phyloP scores from a whole-genome alignment of 1,284 basidiomycete genomes.

The Marasmius tenuissimus region DNA sequence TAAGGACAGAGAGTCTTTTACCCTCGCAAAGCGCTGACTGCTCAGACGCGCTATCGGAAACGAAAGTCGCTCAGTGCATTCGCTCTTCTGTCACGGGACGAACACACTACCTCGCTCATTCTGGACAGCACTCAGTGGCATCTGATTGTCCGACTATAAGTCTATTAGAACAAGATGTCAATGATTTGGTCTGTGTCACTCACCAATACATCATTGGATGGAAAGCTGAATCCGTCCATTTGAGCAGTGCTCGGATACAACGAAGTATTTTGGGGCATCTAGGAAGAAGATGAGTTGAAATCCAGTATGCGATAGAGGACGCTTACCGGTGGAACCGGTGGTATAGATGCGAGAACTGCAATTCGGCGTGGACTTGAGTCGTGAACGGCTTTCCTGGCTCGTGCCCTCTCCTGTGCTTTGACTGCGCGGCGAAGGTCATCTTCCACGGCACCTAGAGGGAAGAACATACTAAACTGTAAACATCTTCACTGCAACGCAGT shows the following conservation, averaged over 20 bases:
- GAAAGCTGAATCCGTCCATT: neutral
- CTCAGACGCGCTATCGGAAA: slow-evolving; percentile 4
- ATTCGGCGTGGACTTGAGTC: slow-evolving; percentile 1
- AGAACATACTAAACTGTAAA: neutral
- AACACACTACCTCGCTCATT: no score
- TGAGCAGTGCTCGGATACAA: neutral
- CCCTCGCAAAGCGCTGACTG: slow-evolving; percentile 3
- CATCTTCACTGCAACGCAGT: no score
- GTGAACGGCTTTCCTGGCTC: neutral
- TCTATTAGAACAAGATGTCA: no score
- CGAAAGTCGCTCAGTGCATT: no score
- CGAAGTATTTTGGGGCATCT: neutral
- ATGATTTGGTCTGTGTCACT: no score
- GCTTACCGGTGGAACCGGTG: neutral
- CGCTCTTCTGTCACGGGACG: no score
- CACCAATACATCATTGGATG: neutral
- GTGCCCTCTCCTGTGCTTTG: slow-evolving; percentile 7
- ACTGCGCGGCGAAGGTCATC: slow-evolving; percentile 5
- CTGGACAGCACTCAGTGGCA: no score
- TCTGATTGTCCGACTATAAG: no score
- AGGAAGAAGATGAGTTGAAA: neutral
- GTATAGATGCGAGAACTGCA: neutral
- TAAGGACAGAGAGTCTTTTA: slow-evolving; percentile 10
- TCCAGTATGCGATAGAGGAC: neutral
- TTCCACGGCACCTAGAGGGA: neutral